A percentile compares a stretch with the other conserved stretches of the same genome.
Conservation (phyloP, 75 land plant species). For the Selaginella moellendorffii region DNA sequence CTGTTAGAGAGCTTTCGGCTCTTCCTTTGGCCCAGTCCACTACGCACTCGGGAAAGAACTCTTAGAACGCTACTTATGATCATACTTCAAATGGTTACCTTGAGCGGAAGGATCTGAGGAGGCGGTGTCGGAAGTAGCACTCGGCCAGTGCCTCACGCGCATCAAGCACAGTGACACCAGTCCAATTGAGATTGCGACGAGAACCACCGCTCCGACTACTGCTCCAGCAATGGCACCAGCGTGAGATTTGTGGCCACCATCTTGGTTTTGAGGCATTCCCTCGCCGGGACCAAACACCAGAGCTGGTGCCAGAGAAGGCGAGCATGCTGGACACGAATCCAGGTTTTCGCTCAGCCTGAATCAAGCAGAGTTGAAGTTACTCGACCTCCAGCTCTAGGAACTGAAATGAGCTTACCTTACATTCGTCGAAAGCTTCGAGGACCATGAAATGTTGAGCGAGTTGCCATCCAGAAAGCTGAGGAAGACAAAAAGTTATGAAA, state of each 20-base stretch:
- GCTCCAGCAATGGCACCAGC: slow-evolving; percentile 77
- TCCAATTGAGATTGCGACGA: slow-evolving; percentile 35
- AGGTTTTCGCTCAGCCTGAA: slow-evolving; percentile 14
- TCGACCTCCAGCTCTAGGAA: background rate
- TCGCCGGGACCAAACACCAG: background rate
- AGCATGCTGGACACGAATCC: slow-evolving; percentile 17
- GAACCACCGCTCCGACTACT: slow-evolving; percentile 62
- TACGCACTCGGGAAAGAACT: too few species aligned
- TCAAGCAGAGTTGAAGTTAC: background rate
- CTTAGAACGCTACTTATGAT: too few species aligned
- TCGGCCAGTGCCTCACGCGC: slow-evolving; percentile 29
- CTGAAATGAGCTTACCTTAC: background rate
- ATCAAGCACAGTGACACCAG: slow-evolving; percentile 31
- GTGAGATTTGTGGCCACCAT: slow-evolving; percentile 1
- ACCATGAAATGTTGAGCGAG: background rate
- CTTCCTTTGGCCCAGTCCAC: slow-evolving; percentile 42
- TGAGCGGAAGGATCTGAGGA: slow-evolving; percentile 72
- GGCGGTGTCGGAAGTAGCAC: slow-evolving; percentile 47
- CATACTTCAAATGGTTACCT: too few species aligned
- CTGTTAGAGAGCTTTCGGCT: slow-evolving; percentile 29
- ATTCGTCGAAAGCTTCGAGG: background rate
- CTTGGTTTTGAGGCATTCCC: background rate
- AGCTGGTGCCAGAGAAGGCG: slow-evolving; percentile 8
- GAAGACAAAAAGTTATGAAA: background rate
- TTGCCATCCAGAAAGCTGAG: background rate